Conservation (phyloP, 2,329 filamentous ascomycete genomes). For the Remersonia thermophila region DNA sequence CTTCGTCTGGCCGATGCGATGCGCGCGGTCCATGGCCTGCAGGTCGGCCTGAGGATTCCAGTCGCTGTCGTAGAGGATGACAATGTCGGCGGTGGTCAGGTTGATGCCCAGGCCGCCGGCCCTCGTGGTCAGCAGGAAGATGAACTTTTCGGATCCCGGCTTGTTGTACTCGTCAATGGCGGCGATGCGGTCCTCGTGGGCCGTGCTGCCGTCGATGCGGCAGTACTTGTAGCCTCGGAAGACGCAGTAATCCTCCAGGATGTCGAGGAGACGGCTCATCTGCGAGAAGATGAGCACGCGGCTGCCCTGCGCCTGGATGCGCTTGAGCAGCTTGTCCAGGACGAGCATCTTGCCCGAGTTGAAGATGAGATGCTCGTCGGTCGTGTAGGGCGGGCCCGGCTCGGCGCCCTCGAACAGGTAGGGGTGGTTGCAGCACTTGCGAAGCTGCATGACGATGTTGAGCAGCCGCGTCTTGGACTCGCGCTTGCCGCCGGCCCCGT, state of each 20-base stretch:
- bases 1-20: slow-evolving; percentile 97
- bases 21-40: slow-evolving; percentile 96
- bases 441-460: slow-evolving; percentile 98
- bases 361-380: slow-evolving; percentile 85
- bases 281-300: slow-evolving; percentile 98
- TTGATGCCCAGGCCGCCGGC: slow-evolving; percentile 96
- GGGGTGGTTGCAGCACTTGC: slow-evolving; percentile 97
- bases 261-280: slow-evolving; percentile 95
- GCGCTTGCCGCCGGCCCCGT: slow-evolving; percentile 87
- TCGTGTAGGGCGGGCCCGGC: slow-evolving; percentile 93
- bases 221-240: slow-evolving; percentile 93
- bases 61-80: slow-evolving; percentile 92
- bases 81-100: slow-evolving; percentile 86
- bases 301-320: slow-evolving; percentile 76
- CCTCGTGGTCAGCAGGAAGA: slow-evolving; percentile 89
- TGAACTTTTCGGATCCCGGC: slow-evolving; percentile 86
- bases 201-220: slow-evolving; percentile 91
- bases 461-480: slow-evolving; percentile 94
- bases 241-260: slow-evolving; percentile 95
- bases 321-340: slow-evolving; percentile 77
- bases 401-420: slow-evolving; percentile 97
- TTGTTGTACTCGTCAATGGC: slow-evolving; percentile 99
- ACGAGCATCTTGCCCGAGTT: slow-evolving; percentile 98
- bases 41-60: slow-evolving; percentile 98
- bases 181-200: slow-evolving; percentile 92